Evolutionary conservation across 306 rosid genomes (phyloP).

Genomic region (Pyrus communis): DNA sequence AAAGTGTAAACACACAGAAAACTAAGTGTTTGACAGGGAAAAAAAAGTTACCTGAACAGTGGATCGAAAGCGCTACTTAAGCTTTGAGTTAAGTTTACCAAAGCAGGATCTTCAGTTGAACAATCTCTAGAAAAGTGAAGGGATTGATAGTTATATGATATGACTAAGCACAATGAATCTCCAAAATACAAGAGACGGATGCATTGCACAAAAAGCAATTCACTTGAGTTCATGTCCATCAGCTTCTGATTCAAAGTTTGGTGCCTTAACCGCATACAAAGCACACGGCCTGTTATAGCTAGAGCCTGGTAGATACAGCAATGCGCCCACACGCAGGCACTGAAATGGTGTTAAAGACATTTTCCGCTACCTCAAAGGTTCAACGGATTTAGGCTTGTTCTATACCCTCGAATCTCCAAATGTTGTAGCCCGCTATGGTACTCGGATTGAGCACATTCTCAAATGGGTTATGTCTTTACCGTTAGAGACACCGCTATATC

Average conservation of each 20-base stretch:
- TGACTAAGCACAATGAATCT: neutral
- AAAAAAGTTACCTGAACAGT: slow-evolving; percentile 57
- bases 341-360: too few relatives aligned
- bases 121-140: slow-evolving; percentile 32
- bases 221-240: slow-evolving; percentile 39
- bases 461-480: too few relatives aligned
- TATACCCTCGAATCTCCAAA: too few relatives aligned
- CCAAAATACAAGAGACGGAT: neutral
- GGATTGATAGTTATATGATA: neutral
- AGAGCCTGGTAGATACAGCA: too few relatives aligned
- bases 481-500: too few relatives aligned
- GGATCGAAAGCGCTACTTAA: slow-evolving; percentile 70
- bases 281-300: too few relatives aligned
- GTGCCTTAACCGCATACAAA: slow-evolving; percentile 53
- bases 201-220: slow-evolving; percentile 26
- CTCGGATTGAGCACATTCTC: too few relatives aligned
- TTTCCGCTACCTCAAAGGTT: too few relatives aligned
- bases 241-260: slow-evolving; percentile 29
- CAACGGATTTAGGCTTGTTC: too few relatives aligned
- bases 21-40: neutral
- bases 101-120: slow-evolving; percentile 28
- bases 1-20: neutral
- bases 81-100: slow-evolving; percentile 50
- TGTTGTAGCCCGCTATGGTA: too few relatives aligned
- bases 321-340: too few relatives aligned